These are phyloP conservation scores for Alternaria burnsii DNA, from an alignment of 2,329 filamentous ascomycete genomes.

Conservation along the genomic window DNA sequence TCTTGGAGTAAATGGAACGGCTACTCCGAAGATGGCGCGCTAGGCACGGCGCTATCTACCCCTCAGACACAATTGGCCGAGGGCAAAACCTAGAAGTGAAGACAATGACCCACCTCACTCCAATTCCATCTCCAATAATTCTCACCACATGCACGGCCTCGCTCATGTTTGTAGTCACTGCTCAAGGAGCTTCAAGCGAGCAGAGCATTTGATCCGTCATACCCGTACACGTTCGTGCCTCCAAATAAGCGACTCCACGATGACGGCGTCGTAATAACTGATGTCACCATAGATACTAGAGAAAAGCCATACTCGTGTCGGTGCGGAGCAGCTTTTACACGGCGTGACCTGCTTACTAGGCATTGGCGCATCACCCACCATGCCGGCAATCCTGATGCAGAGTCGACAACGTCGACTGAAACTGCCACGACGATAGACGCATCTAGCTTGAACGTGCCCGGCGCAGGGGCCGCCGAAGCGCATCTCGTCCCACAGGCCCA, in stretches of 20 bases:
- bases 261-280: constrained; percentile 12
- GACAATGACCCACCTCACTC: constrained; percentile 15
- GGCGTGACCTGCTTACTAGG: constrained; percentile 42
- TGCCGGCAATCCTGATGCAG: constrained; percentile 15
- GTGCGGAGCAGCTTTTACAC: constrained; percentile 39
- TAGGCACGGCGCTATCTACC: constrained; percentile 6
- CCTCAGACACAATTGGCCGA: constrained; percentile 9
- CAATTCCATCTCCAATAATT: constrained; percentile 27
- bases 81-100: constrained; percentile 5
- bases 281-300: constrained; percentile 35
- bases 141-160: constrained; percentile 34
- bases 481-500: constrained; percentile 15
- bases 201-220: constrained; percentile 43
- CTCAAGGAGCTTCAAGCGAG: constrained; percentile 40
- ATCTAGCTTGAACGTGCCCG: constrained; percentile 3
- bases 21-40: constrained; percentile 1
- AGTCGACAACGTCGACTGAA: constrained; percentile 16
- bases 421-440: constrained; percentile 11
- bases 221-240: constrained; percentile 41
- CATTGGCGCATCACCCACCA: constrained; percentile 44
- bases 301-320: constrained; percentile 43
- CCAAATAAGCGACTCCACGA: constrained; percentile 5
- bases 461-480: constrained; percentile 1
- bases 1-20: constrained; percentile 6
- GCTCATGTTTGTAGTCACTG: constrained; percentile 39